phyloP scores from a whole-genome alignment of 1,284 basidiomycete species.

The Ganoderma resinaceum region DNA sequence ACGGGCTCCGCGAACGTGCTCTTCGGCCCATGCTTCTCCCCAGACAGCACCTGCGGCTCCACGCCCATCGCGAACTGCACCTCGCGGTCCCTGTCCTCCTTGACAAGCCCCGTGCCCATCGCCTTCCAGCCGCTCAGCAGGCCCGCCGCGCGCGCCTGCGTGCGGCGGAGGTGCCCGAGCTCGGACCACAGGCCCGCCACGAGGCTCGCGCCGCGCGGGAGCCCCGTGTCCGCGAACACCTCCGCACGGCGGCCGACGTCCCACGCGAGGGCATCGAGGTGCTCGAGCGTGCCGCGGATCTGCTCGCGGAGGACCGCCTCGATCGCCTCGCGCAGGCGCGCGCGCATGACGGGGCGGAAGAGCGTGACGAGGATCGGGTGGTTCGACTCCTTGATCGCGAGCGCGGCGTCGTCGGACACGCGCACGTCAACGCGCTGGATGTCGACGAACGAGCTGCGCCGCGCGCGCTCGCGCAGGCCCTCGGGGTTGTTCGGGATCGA shows the following conservation, averaged over 20 bases:
- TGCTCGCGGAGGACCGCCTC: conserved; percentile 63
- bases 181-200: conserved; percentile 70
- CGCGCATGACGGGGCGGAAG: conserved; percentile 65
- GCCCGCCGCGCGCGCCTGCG: conserved; percentile 41
- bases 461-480: conserved; percentile 50
- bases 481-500: conserved; percentile 58
- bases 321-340: conserved; percentile 61
- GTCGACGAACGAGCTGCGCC: conserved; percentile 56
- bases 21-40: conserved; percentile 68
- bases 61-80: conserved; percentile 69
- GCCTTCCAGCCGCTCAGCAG: conserved; percentile 54
- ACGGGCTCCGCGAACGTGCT: conserved; percentile 60
- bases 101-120: conserved; percentile 67
- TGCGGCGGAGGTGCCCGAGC: conserved; percentile 56
- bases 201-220: conserved; percentile 53
- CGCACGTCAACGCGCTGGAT: conserved; percentile 60
- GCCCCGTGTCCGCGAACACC: conserved; percentile 69
- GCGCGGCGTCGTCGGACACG: conserved; percentile 58
- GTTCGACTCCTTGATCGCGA: conserved; percentile 64
- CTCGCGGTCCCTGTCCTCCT: conserved; percentile 49
- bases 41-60: conserved; percentile 71
- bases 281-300: conserved; percentile 55
- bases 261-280: conserved; percentile 59
- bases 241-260: conserved; percentile 62
- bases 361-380: conserved; percentile 64